Base-by-base conservation (phyloP, 176 grass and related monocot genomes). In the Metroxylon sagu region DNA sequence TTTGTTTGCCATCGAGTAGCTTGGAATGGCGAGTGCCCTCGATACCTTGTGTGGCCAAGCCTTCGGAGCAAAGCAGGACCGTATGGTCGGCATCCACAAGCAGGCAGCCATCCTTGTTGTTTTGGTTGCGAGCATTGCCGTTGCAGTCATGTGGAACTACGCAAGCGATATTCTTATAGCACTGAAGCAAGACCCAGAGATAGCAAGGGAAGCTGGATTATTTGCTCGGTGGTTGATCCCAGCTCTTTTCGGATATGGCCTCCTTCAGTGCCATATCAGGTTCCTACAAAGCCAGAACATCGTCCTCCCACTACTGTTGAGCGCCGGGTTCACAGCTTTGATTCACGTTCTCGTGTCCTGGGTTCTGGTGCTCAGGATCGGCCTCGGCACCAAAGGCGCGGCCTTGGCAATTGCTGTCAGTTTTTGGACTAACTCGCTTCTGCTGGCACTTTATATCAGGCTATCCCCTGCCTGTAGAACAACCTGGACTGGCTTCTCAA, bases 191-290 rank as follows among this genome's bases (percentile, higher is more conserved):
- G 71, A 80, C 54, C 49, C 74, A 3, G 81, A 88, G 29, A 94
- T 88, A 31, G 74, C 89, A 14, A 61, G 52, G 14, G 84, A 80
- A 43, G 84, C 89, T 2, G 84, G 89, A 16, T 76, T 73, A 53
- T 85, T 79, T 66, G 62, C 83, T 59, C 75, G 60, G 35, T 94
- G 89, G 84, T 73, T 94, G 84, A 84, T 88, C 43, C 89, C 89
- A 0, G 60, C 80, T 0, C 65, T 85, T 14, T 88, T 88, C 16
- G 74, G 76, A 2, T 88, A 85, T 15, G 80, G 77, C 0, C 80
- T 77, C 5, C 79, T 90, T 12, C 87, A 83, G 60, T 86, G 87
- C 64, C 79, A 77, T 64, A 73, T 71, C 25, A 84, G 73, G 35
- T 89, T 89, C 63, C 80, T 89, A 6, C 85, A 89, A 50, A 67